phyloP scores from a whole-genome alignment of 2,329 filamentous ascomycete species.

The Fusarium sp. region DNA sequence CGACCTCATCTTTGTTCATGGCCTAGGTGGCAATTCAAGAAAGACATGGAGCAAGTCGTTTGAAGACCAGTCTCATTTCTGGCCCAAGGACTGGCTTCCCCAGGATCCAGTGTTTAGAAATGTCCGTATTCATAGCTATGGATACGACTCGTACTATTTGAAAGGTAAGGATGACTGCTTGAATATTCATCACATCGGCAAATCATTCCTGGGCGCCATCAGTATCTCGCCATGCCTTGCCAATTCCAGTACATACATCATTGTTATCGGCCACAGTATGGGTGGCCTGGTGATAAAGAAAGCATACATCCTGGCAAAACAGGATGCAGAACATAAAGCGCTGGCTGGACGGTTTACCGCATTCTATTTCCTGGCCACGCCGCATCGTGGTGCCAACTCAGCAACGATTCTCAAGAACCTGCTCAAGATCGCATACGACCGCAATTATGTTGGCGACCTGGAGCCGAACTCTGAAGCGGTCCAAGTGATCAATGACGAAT shows the following conservation, averaged over 20 bases:
- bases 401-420: slow-evolving; percentile 54
- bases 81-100: slow-evolving; percentile 50
- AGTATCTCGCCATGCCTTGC: slow-evolving; percentile 40
- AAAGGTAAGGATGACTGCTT: slow-evolving; percentile 45
- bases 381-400: slow-evolving; percentile 56
- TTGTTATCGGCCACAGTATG: slow-evolving; percentile 61
- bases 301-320: slow-evolving; percentile 52
- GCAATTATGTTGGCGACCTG: slow-evolving; percentile 56
- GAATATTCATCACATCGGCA: slow-evolving; percentile 51
- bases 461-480: slow-evolving; percentile 51
- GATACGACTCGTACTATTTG: slow-evolving; percentile 52
- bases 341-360: slow-evolving; percentile 49
- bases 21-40: slow-evolving; percentile 53
- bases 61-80: slow-evolving; percentile 46
- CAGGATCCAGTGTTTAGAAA: slow-evolving; percentile 46
- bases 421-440: slow-evolving; percentile 48
- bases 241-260: slow-evolving; percentile 48
- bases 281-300: slow-evolving; percentile 55
- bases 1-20: slow-evolving; percentile 55
- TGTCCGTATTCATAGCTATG: slow-evolving; percentile 48
- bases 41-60: slow-evolving; percentile 54
- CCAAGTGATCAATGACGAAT: slow-evolving; percentile 58
- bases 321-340: slow-evolving; percentile 47
- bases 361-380: slow-evolving; percentile 57
- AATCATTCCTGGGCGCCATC: slow-evolving; percentile 48